These are phyloP conservation scores for Rusavskia elegans DNA, from an alignment of 495 filamentous ascomycete genomes.

Conservation along the genomic window DNA sequence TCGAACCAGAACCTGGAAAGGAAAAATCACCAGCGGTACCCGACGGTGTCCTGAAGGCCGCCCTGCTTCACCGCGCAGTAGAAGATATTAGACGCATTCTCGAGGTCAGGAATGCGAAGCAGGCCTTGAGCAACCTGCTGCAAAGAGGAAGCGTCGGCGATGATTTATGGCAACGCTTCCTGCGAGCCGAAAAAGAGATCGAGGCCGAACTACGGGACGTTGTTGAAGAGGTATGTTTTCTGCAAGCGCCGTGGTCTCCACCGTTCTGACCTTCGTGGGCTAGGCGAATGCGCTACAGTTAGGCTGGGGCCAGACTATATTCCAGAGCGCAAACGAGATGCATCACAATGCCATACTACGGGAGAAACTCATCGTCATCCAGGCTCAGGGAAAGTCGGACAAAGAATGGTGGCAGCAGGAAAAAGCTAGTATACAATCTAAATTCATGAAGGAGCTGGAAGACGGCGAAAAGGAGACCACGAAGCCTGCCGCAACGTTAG, in stretches of 20 bases:
- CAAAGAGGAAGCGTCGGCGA: slow-evolving; percentile 89
- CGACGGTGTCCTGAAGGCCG: slow-evolving; percentile 73
- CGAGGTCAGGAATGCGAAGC: slow-evolving; percentile 69
- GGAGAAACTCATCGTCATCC: slow-evolving; percentile 44
- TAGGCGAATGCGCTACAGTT: slow-evolving; percentile 76
- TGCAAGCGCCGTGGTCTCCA: background rate
- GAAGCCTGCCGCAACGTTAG: slow-evolving; percentile 11
- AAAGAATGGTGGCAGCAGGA: slow-evolving; percentile 85
- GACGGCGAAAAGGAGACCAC: slow-evolving; percentile 13
- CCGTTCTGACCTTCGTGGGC: background rate
- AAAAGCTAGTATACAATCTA: slow-evolving; percentile 51
- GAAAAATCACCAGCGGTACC: slow-evolving; percentile 63
- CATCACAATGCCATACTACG: slow-evolving; percentile 49
- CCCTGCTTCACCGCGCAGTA: slow-evolving; percentile 73
- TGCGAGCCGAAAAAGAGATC: slow-evolving; percentile 88
- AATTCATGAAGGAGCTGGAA: slow-evolving; percentile 76
- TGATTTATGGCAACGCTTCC: slow-evolving; percentile 87
- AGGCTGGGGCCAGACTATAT: slow-evolving; percentile 85
- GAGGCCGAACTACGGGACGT: slow-evolving; percentile 91
- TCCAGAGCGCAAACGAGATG: slow-evolving; percentile 86
- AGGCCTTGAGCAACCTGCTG: slow-evolving; percentile 62
- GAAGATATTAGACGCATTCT: slow-evolving; percentile 89
- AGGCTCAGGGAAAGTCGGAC: slow-evolving; percentile 50
- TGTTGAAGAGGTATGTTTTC: slow-evolving; percentile 57
- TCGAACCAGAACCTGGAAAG: slow-evolving; percentile 49